Base-by-base conservation (phyloP, 768 basidiomycete species). In the Tremella mesenterica region DNA sequence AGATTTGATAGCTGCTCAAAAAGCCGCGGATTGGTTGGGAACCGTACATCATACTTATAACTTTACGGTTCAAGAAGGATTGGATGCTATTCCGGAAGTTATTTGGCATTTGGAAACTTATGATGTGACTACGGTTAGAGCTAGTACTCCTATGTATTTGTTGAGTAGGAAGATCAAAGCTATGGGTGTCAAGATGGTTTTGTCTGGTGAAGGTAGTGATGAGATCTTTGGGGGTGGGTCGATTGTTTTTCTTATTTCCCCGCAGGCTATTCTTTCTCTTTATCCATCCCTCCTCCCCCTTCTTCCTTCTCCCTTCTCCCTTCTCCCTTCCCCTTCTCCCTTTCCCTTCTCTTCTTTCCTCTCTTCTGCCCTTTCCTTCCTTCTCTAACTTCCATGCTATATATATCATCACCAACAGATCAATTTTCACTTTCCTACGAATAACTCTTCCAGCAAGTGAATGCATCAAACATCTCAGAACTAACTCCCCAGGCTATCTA, bases 121-220 rank as follows among this genome's bases (percentile, higher is more conserved):
- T 75, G 95, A 99, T 73, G 95, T 99, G 53, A 99, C 95, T 26
- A 99, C 95, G 33, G 88, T 96, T 45, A 85, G 95, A 44, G 95
- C 95, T 8, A 89, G 86, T 65, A 96, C 92, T 3, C 95, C 95
- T 2, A 99, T 99, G 95, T 97, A 97, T 75, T 83, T 99, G 26
- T 82, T 99, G 55, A 89, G 86, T 71, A 81, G 95, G 45, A 97
- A 99, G 77, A 92, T 99, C 77, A 99, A 97, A 77, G 93, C 95
- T 3, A 96, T 90, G 88, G 95, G 95, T 53, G 95, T 99, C 49
- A 99, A 99, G 77, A 99, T 99, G 95, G 95, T 99, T 14, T 79
- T 97, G 30, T 88, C 86, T 59, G 95, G 95, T 16, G 95, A 99
- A 75, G 95, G 95, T 33, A 89, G 87, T 58, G 95, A 99, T 64